Base-by-base conservation (phyloP, 345 rosid genomes). In the Sapria himalayana region DNA sequence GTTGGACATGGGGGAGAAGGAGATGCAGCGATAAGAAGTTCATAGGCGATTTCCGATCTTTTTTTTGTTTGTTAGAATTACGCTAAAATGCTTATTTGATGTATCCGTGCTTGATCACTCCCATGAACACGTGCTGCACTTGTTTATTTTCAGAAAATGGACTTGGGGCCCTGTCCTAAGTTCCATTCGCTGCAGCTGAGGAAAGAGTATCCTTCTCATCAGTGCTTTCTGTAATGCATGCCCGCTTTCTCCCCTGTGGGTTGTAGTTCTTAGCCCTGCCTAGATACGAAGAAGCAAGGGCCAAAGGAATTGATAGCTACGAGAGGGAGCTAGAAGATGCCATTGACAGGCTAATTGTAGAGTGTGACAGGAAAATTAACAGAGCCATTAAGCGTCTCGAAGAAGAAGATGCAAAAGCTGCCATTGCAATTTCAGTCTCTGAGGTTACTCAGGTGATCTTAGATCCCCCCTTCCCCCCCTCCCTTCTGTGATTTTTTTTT, bases 361-460 rank as follows among this genome's bases (percentile, higher is more conserved):
- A 91, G 64, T 91, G 99, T 38, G 99, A 91, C 57, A 70, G 89
- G 58, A 91, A 91, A 67, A 89, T 89, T 45, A 71, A 73, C 49
- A 72, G 99, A 59, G 99, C 99, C 25, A 81, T 89, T 49, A 84
- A 77, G 65, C 92, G 99, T 52, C 93, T 89, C 38, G 95, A 89
- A 59, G 94, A 81, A 55, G 99, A 89, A n/a, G 99, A 89, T 53
- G 95, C 99, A 8, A 89, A 89, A 73, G 95, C 99, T 52, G 99
- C 99, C 15, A 77, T 89, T 59, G 99, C 99, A 8, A 89, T 89
- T 54, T 84, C 95, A 7, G 95, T 91, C 25, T 72, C 93, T 3
- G 85, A 91, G 65, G 95, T 91, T 64, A 91, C 99, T 12, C 99
- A 56, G 95, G 99, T 91, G 41, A 49, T 22, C 19, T 15, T 19